phyloP scores from a whole-genome alignment of 345 rosid genomes.

The Camelina hispida region DNA sequence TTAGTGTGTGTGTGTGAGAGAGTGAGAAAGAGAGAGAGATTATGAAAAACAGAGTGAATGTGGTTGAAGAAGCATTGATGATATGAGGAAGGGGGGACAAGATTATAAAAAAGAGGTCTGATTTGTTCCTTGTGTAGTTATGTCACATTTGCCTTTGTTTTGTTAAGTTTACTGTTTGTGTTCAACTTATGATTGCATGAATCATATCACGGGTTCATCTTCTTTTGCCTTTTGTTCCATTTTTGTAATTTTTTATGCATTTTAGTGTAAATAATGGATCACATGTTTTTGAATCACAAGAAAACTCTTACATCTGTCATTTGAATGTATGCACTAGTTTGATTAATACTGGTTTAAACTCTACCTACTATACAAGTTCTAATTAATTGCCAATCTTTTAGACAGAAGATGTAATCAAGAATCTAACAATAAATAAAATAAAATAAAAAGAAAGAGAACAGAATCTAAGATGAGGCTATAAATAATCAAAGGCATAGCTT shows the following conservation, averaged over 20 bases:
- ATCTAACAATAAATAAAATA: constrained; percentile 6
- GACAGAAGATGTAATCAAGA: constrained; percentile 25
- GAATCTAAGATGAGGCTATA: constrained; percentile 38
- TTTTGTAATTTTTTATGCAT: constrained; percentile 3
- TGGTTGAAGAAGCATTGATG: constrained; percentile 47
- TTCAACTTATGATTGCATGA: constrained; percentile 33
- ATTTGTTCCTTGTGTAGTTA: constrained; percentile 35
- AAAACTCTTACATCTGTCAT: constrained; percentile 16
- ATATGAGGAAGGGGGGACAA: constrained; percentile 36
- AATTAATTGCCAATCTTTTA: neutral
- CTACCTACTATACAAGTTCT: neutral
- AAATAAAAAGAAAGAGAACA: neutral
- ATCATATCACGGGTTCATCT: constrained; percentile 41
- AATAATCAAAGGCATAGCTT: constrained; percentile 38
- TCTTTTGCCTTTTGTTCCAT: constrained; percentile 28
- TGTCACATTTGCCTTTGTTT: constrained; percentile 37
- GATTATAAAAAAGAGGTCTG: constrained; percentile 31
- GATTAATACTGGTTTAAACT: constrained; percentile 4
- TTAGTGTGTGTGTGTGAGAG: neutral
- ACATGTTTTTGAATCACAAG: constrained; percentile 25
- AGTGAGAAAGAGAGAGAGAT: constrained; percentile 8
- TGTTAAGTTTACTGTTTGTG: constrained; percentile 34
- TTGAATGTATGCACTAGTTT: neutral
- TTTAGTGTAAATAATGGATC: constrained; percentile 24
- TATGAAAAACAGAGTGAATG: constrained; percentile 24